phyloP scores from a whole-genome alignment of 331 rosid genomes.

The Pyracantha coccinea region DNA sequence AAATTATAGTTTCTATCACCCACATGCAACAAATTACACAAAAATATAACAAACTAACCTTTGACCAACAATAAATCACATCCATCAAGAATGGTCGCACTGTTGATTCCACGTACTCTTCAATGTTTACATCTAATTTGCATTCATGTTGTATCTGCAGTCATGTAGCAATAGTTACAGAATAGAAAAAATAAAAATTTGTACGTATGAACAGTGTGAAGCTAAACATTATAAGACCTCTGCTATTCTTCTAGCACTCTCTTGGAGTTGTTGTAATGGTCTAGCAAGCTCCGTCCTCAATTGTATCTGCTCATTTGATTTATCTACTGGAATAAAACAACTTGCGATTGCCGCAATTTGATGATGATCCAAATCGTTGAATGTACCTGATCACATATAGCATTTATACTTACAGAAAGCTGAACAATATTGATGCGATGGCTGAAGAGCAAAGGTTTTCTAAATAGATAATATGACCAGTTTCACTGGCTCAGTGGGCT shows the following conservation, averaged over 20 bases:
- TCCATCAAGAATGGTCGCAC: slow-evolving; percentile 95
- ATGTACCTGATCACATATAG: slow-evolving; percentile 53
- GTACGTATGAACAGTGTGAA: neutral
- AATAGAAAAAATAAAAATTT: neutral
- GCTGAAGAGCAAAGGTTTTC: neutral
- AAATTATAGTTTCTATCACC: neutral
- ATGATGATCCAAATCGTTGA: slow-evolving; percentile 91
- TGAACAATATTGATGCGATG: neutral
- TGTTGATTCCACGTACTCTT: slow-evolving; percentile 93
- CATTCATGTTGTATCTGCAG: slow-evolving; percentile 92
- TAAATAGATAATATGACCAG: neutral
- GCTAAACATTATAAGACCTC: slow-evolving; percentile 47
- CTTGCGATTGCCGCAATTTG: slow-evolving; percentile 97
- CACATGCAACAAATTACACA: neutral
- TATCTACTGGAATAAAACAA: slow-evolving; percentile 94
- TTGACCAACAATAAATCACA: slow-evolving; percentile 92
- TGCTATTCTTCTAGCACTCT: slow-evolving; percentile 92
- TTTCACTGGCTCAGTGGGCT: neutral
- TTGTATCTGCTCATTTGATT: slow-evolving; percentile 84
- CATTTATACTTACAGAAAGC: neutral
- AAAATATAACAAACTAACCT: slow-evolving; percentile 43
- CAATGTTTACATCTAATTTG: slow-evolving; percentile 76
- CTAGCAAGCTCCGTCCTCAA: slow-evolving; percentile 85
- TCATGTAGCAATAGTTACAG: slow-evolving; percentile 6
- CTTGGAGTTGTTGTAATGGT: slow-evolving; percentile 96